Base-by-base conservation (phyloP, 176 grass and related monocot species). In the Juncus inflexus region DNA sequence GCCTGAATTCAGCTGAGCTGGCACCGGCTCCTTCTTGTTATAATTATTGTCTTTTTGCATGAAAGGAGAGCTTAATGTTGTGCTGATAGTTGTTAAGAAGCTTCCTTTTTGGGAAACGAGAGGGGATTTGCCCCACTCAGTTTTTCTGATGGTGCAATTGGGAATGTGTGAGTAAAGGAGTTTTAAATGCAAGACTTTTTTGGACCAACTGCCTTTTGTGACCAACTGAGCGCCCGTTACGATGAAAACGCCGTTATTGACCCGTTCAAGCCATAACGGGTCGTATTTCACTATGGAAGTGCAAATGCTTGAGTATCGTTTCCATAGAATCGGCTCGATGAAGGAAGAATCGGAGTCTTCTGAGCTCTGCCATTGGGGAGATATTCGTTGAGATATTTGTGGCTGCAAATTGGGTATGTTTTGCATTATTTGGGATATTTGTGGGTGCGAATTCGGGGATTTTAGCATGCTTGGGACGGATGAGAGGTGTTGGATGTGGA, bases 401-500 rank as follows among this genome's bases (percentile, higher is more conserved):
- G 43, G 6, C 0, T 47, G 43, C 43, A 47, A 47, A 47, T 47
- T 9, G 43, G 43, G 43, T 0, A 2, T 1, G 19, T 28, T 28
- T 28, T 28, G 19, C 19, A 28, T 28, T 28, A 28, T 28, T 52
- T 91, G 83, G 37, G 74, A 65, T n/a, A 71, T 71, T 71, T 71
- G 55, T 59, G 65, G 58, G 43, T 72, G 74, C 12, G 66, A 65
- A 14, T 69, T 73, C 2, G 77, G 80, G 40, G 69, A 56, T n/a
- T 65, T 87, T 28, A 99, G 78, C 85, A 99, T 99, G 76, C 94
- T 92, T 66, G 94, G 94, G 53, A 80, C 66, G 42, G 85, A 86
- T 40, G 94, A 99, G 52, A 99, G 94, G 78, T 99, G 94, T 66
- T 90, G 94, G 52, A 99, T 77, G 75, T 99, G 94, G 74, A 99